phyloP scores from a whole-genome alignment of 1,284 basidiomycete genomes.

The Cystobasidium sp. region DNA sequence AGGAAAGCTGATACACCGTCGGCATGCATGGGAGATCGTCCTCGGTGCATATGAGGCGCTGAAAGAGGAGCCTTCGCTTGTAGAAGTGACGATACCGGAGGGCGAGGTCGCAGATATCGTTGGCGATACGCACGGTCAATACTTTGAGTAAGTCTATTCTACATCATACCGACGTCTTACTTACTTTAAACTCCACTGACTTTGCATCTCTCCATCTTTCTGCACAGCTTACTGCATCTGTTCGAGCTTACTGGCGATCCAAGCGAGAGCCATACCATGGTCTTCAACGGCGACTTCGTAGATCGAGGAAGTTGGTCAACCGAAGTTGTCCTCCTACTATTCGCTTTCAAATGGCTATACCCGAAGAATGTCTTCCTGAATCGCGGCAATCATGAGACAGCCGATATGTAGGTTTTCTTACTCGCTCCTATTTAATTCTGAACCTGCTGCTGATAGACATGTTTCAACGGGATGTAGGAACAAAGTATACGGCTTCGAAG shows the following conservation, averaged over 20 bases:
- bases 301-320: constrained; percentile 97
- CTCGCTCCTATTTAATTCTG: no score
- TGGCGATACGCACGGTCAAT: constrained; percentile 81
- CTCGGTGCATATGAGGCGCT: constrained; percentile 81
- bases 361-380: constrained; percentile 86
- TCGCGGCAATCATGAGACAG: constrained; percentile 96
- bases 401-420: constrained; percentile 69
- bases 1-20: constrained; percentile 74
- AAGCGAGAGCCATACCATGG: constrained; percentile 74
- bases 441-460: no score
- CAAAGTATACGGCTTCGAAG: constrained; percentile 56
- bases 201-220: constrained; percentile 63
- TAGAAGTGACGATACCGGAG: constrained; percentile 75
- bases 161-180: background rate
- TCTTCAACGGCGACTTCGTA: constrained; percentile 96
- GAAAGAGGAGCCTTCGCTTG: constrained; percentile 77
- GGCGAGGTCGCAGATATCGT: constrained; percentile 86
- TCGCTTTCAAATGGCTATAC: constrained; percentile 96
- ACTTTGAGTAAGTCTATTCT: constrained; percentile 14
- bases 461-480: constrained; percentile 47
- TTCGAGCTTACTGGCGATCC: constrained; percentile 84
- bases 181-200: background rate
- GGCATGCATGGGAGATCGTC: constrained; percentile 92
- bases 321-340: constrained; percentile 90
- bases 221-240: constrained; percentile 86